Base-by-base conservation (phyloP, 306 rosid species). In the Morella rubra region DNA sequence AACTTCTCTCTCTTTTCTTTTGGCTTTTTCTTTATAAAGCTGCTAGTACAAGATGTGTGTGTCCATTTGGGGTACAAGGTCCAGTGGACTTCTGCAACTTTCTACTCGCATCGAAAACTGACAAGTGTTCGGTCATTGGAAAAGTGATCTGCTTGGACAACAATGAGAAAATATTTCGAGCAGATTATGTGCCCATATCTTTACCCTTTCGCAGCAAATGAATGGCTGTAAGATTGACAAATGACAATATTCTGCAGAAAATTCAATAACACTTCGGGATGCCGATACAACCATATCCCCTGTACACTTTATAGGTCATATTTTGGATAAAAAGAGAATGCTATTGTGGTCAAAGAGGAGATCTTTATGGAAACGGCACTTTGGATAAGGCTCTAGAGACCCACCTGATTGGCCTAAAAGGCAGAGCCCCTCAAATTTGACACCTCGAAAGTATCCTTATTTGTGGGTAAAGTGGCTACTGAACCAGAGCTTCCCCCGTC, bases 331-430 rank as follows among this genome's bases (percentile, higher is more conserved):
- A 66, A 66, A 50, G 18, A 42, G 71, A 66, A 41, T 3, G 24
- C 6, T 59, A 70, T 81, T 62, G 19, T 62, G 72, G 75, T 77
- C 74, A 77, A 55, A 56, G 44, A 58, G 15, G 2, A 65, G 19
- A 18, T 52, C 15, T 40, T 22, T 49, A 19, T 45, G 53, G 59
- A 67, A 62, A 51, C 44, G 79, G 47, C 24, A 49, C 58, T 15
- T 11, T 75, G 81, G 89, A 85, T 74, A 77, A 85, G 76, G 74
- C 20, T 32, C 37, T 54, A 59, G 69, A 60, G 69, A 60, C 76
- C 76, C 51, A 65, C 77, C 40, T 49, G 45, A 75, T 44, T 42
- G 47, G 42, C 65, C 58, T 58, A 68, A 77, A 79, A 40, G 41
- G 58, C 37, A 32, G 54, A 47, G 74, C 7, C 75, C 55, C 77